A percentile compares a stretch with the other conserved stretches of the same genome.
Evolutionary conservation across 345 rosid genomes (phyloP).

Genomic region (Salix koriyanagi): DNA sequence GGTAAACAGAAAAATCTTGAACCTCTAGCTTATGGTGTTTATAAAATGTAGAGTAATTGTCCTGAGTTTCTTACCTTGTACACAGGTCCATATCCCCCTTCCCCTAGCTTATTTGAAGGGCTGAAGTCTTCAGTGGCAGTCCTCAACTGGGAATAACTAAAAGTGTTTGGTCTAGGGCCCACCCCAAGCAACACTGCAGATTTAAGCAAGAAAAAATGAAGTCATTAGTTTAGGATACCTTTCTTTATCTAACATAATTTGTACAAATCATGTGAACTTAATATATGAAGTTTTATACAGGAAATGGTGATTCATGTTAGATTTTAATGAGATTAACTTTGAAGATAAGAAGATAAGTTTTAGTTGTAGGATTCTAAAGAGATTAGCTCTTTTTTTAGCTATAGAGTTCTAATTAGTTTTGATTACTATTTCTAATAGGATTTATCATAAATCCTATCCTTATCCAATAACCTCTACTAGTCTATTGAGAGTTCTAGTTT

Average conservation of each 20-base stretch:
- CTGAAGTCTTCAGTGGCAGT: slow-evolving; percentile 34
- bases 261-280: neutral
- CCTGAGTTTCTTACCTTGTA: slow-evolving; percentile 26
- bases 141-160: slow-evolving; percentile 31
- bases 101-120: slow-evolving; percentile 36
- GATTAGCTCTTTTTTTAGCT: too few relatives aligned
- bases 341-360: too few relatives aligned
- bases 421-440: too few relatives aligned
- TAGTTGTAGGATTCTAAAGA: too few relatives aligned
- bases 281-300: neutral
- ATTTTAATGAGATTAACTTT: too few relatives aligned
- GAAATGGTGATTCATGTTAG: neutral
- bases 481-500: too few relatives aligned
- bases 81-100: slow-evolving; percentile 41
- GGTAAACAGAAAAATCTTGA: neutral
- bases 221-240: neutral
- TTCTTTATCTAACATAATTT: neutral
- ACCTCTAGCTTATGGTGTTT: neutral
- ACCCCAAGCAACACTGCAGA: slow-evolving; percentile 27
- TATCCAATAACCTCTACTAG: too few relatives aligned
- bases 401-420: too few relatives aligned
- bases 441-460: too few relatives aligned
- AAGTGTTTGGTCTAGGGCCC: slow-evolving; percentile 30
- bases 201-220: neutral
- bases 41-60: neutral